Evolutionary conservation across 2,329 filamentous ascomycete species (phyloP).

Genomic region (Diaporthe amygdali): DNA sequence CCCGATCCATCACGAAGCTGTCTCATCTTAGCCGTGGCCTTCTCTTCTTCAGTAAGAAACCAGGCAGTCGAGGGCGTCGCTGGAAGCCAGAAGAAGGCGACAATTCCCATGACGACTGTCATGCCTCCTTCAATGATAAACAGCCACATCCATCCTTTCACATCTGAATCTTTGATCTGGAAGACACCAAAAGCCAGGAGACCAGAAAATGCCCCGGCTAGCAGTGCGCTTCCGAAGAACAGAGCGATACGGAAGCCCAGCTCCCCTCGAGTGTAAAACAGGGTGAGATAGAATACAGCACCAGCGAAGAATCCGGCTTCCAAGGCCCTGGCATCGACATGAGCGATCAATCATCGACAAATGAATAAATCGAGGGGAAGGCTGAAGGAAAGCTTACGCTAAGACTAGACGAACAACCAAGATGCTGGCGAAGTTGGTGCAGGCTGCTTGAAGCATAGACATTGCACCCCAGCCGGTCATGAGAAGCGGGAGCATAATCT

Average conservation of each 20-base stretch:
- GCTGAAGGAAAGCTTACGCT: conserved; percentile 33
- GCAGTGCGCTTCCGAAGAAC: conserved; percentile 23
- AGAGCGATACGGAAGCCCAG: conserved; percentile 24
- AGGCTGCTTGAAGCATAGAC: conserved; percentile 52
- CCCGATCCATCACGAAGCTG: conserved; percentile 51
- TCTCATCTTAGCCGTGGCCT: conserved; percentile 45
- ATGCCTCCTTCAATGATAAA: conserved; percentile 26
- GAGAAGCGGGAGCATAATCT: conserved; percentile 38
- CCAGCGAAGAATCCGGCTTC: conserved; percentile 62
- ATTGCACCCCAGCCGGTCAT: conserved; percentile 56
- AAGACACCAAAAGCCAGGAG: conserved; percentile 24
- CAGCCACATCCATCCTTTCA: conserved; percentile 25
- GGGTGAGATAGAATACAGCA: conserved; percentile 57
- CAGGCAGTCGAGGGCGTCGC: conserved; percentile 45
- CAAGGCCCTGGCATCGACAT: conserved; percentile 20
- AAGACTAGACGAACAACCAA: conserved; percentile 56
- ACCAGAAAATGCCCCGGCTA: conserved; percentile 25
- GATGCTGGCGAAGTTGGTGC: conserved; percentile 52
- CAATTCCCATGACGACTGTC: conserved; percentile 20
- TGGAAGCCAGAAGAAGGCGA: conserved; percentile 22
- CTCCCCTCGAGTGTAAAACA: conserved; percentile 51
- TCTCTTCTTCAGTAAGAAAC: conserved; percentile 50
- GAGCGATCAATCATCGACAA: neutral
- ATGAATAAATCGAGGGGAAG: neutral
- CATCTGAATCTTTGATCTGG: conserved; percentile 11